A percentile compares a stretch with the other conserved stretches of the same genome.
These are phyloP conservation scores for Lasiodiplodia theobromae DNA, from an alignment of 2,329 filamentous ascomycete genomes.

Conservation along the genomic window DNA sequence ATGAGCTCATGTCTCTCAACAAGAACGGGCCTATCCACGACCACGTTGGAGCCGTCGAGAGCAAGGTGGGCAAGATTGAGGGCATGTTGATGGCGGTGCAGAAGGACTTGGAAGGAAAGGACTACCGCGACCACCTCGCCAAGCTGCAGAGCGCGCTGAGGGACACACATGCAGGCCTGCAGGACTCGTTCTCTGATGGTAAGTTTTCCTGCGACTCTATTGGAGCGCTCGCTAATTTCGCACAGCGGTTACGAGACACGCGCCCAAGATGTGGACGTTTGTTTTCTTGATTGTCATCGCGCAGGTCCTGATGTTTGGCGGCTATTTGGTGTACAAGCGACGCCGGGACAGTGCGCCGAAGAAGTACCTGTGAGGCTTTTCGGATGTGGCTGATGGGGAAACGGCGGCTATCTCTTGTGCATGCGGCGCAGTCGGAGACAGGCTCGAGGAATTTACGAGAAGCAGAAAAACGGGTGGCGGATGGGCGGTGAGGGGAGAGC, in stretches of 20 bases:
- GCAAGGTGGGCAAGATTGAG: slow-evolving; percentile 60
- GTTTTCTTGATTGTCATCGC: slow-evolving; percentile 77
- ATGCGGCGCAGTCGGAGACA: not conserved
- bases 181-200: slow-evolving; percentile 35
- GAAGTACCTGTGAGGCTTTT: slow-evolving; percentile 74
- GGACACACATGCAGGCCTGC: slow-evolving; percentile 61
- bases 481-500: not conserved
- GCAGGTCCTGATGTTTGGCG: slow-evolving; percentile 73
- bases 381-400: slow-evolving; percentile 1
- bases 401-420: slow-evolving; percentile 11
- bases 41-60: slow-evolving; percentile 48
- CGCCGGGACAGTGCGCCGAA: slow-evolving; percentile 80
- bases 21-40: slow-evolving; percentile 42
- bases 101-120: slow-evolving; percentile 62
- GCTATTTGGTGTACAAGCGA: slow-evolving; percentile 81
- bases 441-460: not conserved
- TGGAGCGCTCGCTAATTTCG: slow-evolving; percentile 40
- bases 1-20: slow-evolving; percentile 53
- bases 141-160: slow-evolving; percentile 62
- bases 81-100: slow-evolving; percentile 58
- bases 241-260: slow-evolving; percentile 59
- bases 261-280: slow-evolving; percentile 66
- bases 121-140: slow-evolving; percentile 63
- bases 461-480: not conserved
- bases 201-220: slow-evolving; percentile 52